These are phyloP conservation scores for Extremus antarcticus DNA, from an alignment of 495 filamentous ascomycete genomes.

Conservation along the genomic window DNA sequence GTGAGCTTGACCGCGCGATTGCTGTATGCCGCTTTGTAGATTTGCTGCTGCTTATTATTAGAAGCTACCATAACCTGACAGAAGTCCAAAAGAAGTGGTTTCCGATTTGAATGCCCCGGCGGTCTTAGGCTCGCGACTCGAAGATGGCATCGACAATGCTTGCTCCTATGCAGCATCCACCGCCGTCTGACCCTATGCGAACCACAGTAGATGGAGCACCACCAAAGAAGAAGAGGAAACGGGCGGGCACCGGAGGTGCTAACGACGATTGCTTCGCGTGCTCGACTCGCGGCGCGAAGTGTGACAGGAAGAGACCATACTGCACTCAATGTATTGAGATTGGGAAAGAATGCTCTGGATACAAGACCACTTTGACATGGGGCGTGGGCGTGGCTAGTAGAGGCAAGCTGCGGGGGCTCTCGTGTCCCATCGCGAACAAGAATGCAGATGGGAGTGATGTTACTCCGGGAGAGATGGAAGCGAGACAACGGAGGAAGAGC, in stretches of 20 bases:
- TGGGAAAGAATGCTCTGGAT: conserved; percentile 89
- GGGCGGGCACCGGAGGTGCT: conserved; percentile 80
- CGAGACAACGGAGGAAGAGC: conserved; percentile 9
- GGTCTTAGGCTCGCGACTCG: too few species aligned
- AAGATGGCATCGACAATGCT: conserved; percentile 3
- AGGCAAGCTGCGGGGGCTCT: conserved; percentile 84
- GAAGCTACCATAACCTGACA: too few species aligned
- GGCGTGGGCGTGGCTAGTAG: conserved; percentile 93
- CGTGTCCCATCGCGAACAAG: conserved; percentile 70
- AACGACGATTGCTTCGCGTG: conserved; percentile 95
- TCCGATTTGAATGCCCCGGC: too few species aligned
- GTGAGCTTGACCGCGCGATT: neutral
- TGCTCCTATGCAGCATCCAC: neutral
- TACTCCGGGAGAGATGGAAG: neutral
- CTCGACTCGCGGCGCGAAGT: conserved; percentile 67
- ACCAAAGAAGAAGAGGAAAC: conserved; percentile 70
- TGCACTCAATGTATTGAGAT: conserved; percentile 89
- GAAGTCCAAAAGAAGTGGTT: too few species aligned
- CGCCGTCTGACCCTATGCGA: neutral
- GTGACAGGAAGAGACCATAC: conserved; percentile 87
- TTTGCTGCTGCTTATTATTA: too few species aligned
- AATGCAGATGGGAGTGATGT: conserved; percentile 11
- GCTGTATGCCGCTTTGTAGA: neutral
- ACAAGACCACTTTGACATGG: conserved; percentile 97
- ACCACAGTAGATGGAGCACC: neutral